Conservation (phyloP, 768 basidiomycete genomes). For the Russula sp. region DNA sequence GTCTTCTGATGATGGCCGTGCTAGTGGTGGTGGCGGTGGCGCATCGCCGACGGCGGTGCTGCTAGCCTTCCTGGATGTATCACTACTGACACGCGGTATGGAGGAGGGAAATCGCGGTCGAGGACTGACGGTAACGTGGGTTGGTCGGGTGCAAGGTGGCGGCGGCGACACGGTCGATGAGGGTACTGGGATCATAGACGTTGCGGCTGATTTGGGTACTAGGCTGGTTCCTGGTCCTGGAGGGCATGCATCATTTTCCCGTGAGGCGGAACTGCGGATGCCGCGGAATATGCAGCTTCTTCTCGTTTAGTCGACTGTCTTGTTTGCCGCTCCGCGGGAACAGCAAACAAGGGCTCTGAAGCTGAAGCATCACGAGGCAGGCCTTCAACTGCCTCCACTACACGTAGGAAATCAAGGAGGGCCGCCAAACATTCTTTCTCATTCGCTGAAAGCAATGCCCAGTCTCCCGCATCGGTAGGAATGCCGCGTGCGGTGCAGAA, state of each 20-base stretch:
- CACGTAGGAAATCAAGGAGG: conserved; percentile 26
- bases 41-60: conserved; percentile 29
- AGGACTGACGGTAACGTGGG: conserved; percentile 24
- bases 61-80: conserved; percentile 27
- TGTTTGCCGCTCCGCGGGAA: conserved; percentile 2
- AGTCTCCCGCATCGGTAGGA: conserved; percentile 23
- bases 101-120: conserved; percentile 25
- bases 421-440: conserved; percentile 25
- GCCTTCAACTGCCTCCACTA: conserved; percentile 25
- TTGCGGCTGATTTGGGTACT: neutral
- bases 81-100: conserved; percentile 11
- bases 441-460: conserved; percentile 17
- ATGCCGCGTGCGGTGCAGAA: conserved; percentile 25
- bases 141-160: conserved; percentile 11
- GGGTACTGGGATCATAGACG: neutral
- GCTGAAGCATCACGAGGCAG: neutral
- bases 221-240: neutral
- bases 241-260: neutral
- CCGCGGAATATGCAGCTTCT: neutral
- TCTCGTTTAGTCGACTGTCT: conserved; percentile 2
- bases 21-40: neutral
- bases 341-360: neutral
- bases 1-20: neutral
- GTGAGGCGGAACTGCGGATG: neutral
- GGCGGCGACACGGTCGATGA: neutral